Evolutionary conservation across 768 basidiomycete genomes (phyloP).

Genomic region (Gloeopeniophorella convolvens): DNA sequence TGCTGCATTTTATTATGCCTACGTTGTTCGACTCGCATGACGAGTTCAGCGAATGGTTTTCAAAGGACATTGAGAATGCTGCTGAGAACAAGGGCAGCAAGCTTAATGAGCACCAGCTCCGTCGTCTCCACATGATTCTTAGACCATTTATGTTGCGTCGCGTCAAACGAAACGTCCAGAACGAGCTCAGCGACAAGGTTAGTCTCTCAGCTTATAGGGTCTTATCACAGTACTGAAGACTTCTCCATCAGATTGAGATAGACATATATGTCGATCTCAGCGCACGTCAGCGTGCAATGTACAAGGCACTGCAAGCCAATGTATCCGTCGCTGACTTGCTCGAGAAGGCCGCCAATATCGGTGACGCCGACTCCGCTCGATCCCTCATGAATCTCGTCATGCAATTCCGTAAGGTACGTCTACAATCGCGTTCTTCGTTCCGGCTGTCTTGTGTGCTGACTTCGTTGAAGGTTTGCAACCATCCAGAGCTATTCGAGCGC

Average conservation of each 20-base stretch:
- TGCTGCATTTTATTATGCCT: constrained; percentile 99
- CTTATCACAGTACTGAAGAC: not conserved
- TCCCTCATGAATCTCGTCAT: constrained; percentile 99
- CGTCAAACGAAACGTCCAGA: constrained; percentile 98
- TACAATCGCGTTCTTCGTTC: not conserved
- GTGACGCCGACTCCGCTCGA: constrained; percentile 86
- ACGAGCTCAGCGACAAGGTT: constrained; percentile 98
- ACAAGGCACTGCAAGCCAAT: constrained; percentile 84
- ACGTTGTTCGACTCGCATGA: constrained; percentile 98
- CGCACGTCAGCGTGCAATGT: constrained; percentile 85
- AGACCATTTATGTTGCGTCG: constrained; percentile 99
- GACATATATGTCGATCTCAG: constrained; percentile 94
- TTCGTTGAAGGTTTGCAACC: constrained; percentile 80
- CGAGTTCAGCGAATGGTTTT: constrained; percentile 99
- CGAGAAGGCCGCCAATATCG: constrained; percentile 86
- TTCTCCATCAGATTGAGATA: constrained; percentile 76
- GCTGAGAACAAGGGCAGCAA: constrained; percentile 86
- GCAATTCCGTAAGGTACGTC: constrained; percentile 92
- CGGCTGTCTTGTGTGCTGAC: not conserved
- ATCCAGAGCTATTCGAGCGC: constrained; percentile 95
- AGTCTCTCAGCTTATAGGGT: not conserved
- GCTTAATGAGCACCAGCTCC: constrained; percentile 90
- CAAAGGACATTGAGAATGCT: constrained; percentile 97
- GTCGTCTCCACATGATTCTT: constrained; percentile 95
- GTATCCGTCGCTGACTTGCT: constrained; percentile 93